Evolutionary conservation across 331 rosid genomes (phyloP), one percentile per base, ranked within the genome.

Genomic region (Saraca asoca): DNA sequence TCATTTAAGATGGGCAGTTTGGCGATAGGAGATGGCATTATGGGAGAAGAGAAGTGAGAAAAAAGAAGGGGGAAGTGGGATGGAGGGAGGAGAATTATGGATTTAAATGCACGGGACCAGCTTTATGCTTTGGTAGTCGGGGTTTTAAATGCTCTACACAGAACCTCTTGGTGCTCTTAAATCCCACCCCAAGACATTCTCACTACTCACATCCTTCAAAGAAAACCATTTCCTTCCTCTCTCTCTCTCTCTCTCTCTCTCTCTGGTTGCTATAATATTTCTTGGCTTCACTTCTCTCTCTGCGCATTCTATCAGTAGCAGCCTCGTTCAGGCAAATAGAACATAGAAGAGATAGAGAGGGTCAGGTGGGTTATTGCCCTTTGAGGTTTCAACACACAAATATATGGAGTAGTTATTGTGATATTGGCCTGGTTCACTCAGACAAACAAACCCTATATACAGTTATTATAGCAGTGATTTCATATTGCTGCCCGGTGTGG

Each of bases 351-450:
- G 11, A 39, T 39, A 63, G 15, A 12, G 38, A 9, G 3, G 44
- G 16, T 24, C 16, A 33, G 38, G 41, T 54, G 48, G 38, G 18
- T 54, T 64, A 8, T 41, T 18, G 7, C 51, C 9, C 35, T 12
- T 49, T 59, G 45, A n/a, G 31, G 31, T 24, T 24, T 24, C 31
- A 24, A 29, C 7, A 51, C 39, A 45, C 41, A 43, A 8, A 19
- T 20, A 54, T 35, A 58, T 82, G 89, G 69, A 72, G 53, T 70
- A 69, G 84, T 54, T 18, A 66, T 74, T 84, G 59, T 70, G 86
- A 58, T 84, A 84, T 84, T 84, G 89, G 84, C 79, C 74, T 74
- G 89, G 89, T 72, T 84, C 86, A 84, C 74, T 81, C 89, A 78
- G 76, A 84, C 19, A 9, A 15, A n/a, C n/a, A n/a, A n/a, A n/a